Evolutionary conservation across 208 protist genomes (phyloP).

Genomic region (Leishmania tarentolae): DNA sequence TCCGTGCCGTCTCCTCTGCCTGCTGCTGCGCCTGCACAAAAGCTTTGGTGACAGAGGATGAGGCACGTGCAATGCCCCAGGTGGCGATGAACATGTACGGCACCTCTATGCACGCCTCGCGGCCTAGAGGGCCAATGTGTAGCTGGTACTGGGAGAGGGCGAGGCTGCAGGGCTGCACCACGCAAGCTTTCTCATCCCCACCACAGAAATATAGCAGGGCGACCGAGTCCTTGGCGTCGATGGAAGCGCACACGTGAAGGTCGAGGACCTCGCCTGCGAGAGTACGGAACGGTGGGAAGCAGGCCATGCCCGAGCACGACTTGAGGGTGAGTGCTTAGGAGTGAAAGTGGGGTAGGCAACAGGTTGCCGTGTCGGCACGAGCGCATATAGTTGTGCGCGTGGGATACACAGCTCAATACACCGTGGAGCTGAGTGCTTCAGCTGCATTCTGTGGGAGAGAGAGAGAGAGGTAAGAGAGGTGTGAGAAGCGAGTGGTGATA

Average conservation of each 20-base stretch:
- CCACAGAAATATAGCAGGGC: constrained; percentile 39
- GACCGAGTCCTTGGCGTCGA: constrained; percentile 30
- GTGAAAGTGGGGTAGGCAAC: not conserved
- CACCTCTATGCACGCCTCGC: constrained; percentile 33
- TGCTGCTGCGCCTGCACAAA: constrained; percentile 31
- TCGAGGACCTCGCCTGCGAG: constrained; percentile 34
- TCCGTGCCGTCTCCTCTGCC: constrained; percentile 16
- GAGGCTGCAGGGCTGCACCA: constrained; percentile 37
- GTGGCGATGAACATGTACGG: constrained; percentile 60
- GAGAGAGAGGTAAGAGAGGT: not conserved
- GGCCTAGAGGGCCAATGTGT: constrained; percentile 25
- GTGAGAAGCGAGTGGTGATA: not conserved
- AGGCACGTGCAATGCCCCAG: constrained; percentile 38
- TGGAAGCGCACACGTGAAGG: constrained; percentile 33
- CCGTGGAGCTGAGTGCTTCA: not conserved
- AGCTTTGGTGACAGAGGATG: constrained; percentile 13
- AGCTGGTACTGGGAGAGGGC: constrained; percentile 38
- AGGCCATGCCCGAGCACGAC: not conserved
- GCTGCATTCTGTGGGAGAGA: not conserved
- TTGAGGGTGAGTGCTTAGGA: constrained; percentile 1
- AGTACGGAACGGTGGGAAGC: constrained; percentile 24
- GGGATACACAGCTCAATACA: not conserved
- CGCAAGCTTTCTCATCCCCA: constrained; percentile 35
- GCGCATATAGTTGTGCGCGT: not conserved
- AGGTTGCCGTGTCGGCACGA: not conserved